Evolutionary conservation across 495 filamentous ascomycete genomes (phyloP).

Genomic region (Articulospora tetracladia): DNA sequence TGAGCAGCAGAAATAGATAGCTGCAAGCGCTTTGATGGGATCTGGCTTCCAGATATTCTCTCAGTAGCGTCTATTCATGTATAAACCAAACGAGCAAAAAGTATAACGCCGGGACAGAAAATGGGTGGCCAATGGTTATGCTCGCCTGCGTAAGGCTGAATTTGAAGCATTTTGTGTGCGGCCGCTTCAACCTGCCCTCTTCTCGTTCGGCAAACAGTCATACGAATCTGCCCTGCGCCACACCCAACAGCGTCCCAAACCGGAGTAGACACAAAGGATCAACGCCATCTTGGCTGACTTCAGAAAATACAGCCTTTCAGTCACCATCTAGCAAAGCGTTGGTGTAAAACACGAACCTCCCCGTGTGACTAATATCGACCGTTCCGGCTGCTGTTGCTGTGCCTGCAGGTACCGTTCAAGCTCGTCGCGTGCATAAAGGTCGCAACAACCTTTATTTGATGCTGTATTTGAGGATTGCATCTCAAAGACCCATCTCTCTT

Average conservation of each 20-base stretch:
- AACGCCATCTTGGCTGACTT: too few relatives aligned
- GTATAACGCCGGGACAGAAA: not conserved
- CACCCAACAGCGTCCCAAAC: not conserved
- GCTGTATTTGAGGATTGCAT: not conserved
- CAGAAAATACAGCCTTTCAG: too few relatives aligned
- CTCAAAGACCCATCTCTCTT: not conserved
- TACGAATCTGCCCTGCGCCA: not conserved
- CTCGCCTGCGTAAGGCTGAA: not conserved
- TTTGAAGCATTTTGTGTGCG: not conserved
- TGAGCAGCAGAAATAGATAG: not conserved
- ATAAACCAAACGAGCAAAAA: not conserved
- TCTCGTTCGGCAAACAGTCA: not conserved
- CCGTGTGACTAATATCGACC: not conserved
- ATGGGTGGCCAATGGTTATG: not conserved
- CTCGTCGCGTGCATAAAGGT: not conserved
- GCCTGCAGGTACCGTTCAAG: not conserved
- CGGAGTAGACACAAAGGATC: not conserved
- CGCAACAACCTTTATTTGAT: not conserved
- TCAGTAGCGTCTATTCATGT: too few relatives aligned
- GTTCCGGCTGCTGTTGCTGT: too few relatives aligned
- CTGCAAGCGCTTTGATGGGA: not conserved
- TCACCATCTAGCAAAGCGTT: too few relatives aligned
- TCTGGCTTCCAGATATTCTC: too few relatives aligned
- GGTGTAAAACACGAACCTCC: not conserved
- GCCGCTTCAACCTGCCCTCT: not conserved